Evolutionary conservation across 768 basidiomycete species (phyloP), one percentile per base, ranked within the genome.

Genomic region (Rhizopogon vulgaris): DNA sequence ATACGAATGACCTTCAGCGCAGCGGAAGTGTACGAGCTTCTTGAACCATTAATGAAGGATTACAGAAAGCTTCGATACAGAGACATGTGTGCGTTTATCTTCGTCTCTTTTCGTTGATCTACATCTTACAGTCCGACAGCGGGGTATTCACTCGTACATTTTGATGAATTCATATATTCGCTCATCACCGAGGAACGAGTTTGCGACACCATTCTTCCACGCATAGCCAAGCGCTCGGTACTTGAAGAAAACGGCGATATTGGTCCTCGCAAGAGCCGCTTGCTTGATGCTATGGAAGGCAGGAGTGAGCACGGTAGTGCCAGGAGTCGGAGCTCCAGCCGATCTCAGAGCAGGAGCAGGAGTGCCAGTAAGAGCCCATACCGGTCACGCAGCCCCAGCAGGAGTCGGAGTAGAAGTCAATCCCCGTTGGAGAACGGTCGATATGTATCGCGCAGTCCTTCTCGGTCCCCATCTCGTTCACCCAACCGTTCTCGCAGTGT

Each of bases 1-100:
- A 80, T 98, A 55, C 87, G 96, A 38, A 85, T 99, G 78, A 97
- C 94, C 3, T 99, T 98, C 68, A 78, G 80, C 37, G 78, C 93
- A 3, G 83, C 82, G 41, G 95, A 98, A 54, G 89, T 95, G 3
- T 97, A 92, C 63, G 94, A 96, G 62, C 73, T 91, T 18, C 77
- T 99, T 6, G 96, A 99, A 68, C 96, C 96, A 2, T 69, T 98
- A 12, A 79, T 98, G 57, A 94, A 91, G 65, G 96, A 99, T 65
- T 98, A 84, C 63, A 71, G 92, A 54, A 99, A 97, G 69, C 69
- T 99, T 41, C 84, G 95, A 11, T 72, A 82, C 55, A 78, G 90
- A 45, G 79, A 84, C 57, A 88, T 85, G 79, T 73, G 95, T 94
- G 63, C 54, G 85, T 66, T 3, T 15, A 38, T 53, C n/a, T 7